Percentiles rank a stretch among this genome's conserved stretches.
phyloP scores from a whole-genome alignment of 2,329 filamentous ascomycete species.

The Colletotrichum sp. region DNA sequence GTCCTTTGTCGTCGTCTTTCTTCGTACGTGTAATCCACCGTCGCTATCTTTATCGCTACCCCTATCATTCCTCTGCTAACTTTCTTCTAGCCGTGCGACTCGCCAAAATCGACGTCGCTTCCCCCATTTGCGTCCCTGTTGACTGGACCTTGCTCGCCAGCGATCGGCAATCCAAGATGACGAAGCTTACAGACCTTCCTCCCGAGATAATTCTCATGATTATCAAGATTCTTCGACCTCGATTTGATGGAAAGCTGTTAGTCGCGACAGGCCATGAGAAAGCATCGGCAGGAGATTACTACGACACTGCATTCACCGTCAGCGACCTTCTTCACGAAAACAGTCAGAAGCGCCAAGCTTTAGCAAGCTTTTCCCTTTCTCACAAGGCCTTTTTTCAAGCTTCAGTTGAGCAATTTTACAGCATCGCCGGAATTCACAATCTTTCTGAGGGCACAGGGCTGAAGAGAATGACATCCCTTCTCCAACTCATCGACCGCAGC shows the following conservation, averaged over 20 bases:
- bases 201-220: background rate
- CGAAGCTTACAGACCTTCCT: background rate
- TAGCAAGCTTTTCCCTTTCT: background rate
- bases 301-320: background rate
- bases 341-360: background rate
- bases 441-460: rapidly evolving
- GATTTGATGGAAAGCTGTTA: background rate
- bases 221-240: background rate
- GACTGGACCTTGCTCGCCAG: background rate
- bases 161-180: background rate
- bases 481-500: background rate
- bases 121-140: background rate
- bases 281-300: background rate
- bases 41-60: too few species aligned
- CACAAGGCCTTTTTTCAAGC: background rate
- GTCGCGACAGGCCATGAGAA: rapidly evolving
- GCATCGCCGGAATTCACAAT: background rate
- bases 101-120: background rate
- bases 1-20: background rate
- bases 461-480: background rate
- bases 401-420: background rate
- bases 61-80: background rate
- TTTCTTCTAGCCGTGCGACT: background rate
- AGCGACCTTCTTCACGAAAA: background rate
- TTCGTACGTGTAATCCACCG: too few species aligned